Percentiles rank a stretch among this genome's conserved stretches.
Conservation (phyloP, 495 filamentous ascomycete species). For the Podospora fimiseda region DNA sequence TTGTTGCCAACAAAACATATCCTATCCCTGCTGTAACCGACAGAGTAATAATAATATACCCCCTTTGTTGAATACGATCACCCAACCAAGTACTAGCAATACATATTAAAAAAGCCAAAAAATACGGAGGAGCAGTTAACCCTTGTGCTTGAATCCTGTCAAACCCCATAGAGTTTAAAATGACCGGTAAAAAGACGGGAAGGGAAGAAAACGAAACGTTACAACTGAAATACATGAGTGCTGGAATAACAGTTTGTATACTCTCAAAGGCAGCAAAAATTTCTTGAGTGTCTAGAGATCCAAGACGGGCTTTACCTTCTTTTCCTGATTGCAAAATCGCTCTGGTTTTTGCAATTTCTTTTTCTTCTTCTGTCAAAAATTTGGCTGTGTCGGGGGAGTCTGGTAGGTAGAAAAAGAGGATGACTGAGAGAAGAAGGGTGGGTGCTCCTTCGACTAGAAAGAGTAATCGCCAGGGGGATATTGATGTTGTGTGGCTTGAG, state of each 20-base stretch:
- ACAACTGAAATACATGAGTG: slow-evolving; percentile 48
- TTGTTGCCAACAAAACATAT: slow-evolving; percentile 64
- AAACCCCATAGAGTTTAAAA: slow-evolving; percentile 73
- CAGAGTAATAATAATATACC: slow-evolving; percentile 55
- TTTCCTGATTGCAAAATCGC: slow-evolving; percentile 56
- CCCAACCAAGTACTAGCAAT: slow-evolving; percentile 64
- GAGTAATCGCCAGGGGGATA: slow-evolving; percentile 73
- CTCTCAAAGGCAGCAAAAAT: slow-evolving; percentile 51
- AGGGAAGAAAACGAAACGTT: slow-evolving; percentile 73
- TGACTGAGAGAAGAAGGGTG: slow-evolving; percentile 55
- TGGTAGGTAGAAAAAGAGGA: slow-evolving; percentile 64
- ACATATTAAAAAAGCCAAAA: slow-evolving; percentile 65
- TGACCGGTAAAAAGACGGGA: slow-evolving; percentile 82
- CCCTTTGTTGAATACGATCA: slow-evolving; percentile 66
- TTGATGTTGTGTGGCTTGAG: slow-evolving; percentile 49
- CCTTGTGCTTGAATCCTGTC: slow-evolving; percentile 63
- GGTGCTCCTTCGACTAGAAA: slow-evolving; percentile 83
- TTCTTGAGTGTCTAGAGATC: slow-evolving; percentile 53
- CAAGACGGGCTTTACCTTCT: slow-evolving; percentile 39
- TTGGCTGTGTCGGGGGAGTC: slow-evolving; percentile 62
- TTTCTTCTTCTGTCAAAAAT: slow-evolving; percentile 68
- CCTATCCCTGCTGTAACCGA: slow-evolving; percentile 62
- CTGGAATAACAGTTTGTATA: slow-evolving; percentile 47
- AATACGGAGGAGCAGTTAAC: slow-evolving; percentile 73
- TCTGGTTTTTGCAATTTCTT: slow-evolving; percentile 57